Evolutionary conservation across 2,329 filamentous ascomycete genomes (phyloP).

Genomic region (Dendrostoma leiphaemia): DNA sequence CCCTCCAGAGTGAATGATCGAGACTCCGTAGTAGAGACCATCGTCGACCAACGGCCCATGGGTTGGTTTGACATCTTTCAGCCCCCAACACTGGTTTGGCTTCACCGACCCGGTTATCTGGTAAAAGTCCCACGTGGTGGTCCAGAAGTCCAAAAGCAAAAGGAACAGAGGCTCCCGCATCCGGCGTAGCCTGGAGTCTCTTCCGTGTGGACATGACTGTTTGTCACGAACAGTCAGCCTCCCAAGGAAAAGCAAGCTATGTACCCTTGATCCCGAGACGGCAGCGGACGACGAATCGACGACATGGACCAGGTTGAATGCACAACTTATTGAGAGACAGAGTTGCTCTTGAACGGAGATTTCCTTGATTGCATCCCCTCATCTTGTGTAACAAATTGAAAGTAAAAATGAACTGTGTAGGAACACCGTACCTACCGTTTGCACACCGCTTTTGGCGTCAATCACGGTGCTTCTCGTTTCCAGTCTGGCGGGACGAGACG

Average conservation of each 20-base stretch:
- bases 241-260: background rate
- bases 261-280: background rate
- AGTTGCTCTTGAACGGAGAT: slow-evolving; percentile 4
- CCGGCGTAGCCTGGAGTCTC: background rate
- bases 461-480: slow-evolving; percentile 9
- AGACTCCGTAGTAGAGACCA: slow-evolving; percentile 3
- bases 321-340: slow-evolving; percentile 7
- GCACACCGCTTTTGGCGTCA: too few species aligned
- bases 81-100: background rate
- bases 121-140: too few species aligned
- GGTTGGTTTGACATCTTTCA: background rate
- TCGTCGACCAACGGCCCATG: background rate
- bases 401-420: background rate
- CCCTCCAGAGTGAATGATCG: slow-evolving; percentile 13
- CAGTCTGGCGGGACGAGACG: slow-evolving; percentile 8
- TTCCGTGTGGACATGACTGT: background rate
- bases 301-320: slow-evolving; percentile 10
- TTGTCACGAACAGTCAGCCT: background rate
- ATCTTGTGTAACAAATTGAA: slow-evolving; percentile 10
- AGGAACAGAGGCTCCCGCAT: background rate
- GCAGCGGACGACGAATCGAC: background rate
- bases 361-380: slow-evolving; percentile 15
- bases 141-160: background rate
- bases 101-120: slow-evolving; percentile 1
- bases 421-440: too few species aligned